Evolutionary conservation across 345 rosid species (phyloP).

Genomic region (Bretschneidera sinensis): DNA sequence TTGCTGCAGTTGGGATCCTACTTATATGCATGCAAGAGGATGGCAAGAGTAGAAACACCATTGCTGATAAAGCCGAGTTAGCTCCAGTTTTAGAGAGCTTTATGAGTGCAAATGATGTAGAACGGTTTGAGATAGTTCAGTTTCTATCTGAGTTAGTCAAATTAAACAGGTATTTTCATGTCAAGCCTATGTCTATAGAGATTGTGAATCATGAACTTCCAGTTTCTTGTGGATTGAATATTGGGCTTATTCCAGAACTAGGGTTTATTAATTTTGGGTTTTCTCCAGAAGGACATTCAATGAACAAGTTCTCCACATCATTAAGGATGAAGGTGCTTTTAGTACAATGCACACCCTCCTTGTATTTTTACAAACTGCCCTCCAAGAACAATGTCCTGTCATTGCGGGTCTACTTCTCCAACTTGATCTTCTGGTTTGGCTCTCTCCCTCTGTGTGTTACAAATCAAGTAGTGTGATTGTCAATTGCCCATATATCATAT

Average conservation of each 20-base stretch:
- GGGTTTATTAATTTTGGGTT: background rate
- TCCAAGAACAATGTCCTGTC: constrained; percentile 41
- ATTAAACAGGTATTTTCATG: constrained; percentile 44
- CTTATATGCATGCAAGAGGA: constrained; percentile 50
- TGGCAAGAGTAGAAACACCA: constrained; percentile 51
- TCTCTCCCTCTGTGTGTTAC: constrained; percentile 9
- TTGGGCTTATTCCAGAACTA: constrained; percentile 26
- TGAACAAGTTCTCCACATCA: constrained; percentile 54
- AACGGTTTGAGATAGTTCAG: constrained; percentile 40
- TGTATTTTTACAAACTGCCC: constrained; percentile 46
- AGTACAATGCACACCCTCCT: constrained; percentile 65
- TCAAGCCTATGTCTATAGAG: background rate
- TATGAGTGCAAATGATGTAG: constrained; percentile 30
- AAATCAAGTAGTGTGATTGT: background rate
- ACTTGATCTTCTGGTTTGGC: constrained; percentile 62
- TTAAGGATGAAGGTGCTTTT: constrained; percentile 51
- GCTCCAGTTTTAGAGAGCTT: constrained; percentile 54
- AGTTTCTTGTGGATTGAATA: constrained; percentile 4
- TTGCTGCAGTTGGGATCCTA: constrained; percentile 49
- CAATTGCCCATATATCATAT: too few species aligned
- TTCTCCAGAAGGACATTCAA: constrained; percentile 45
- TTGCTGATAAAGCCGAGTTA: constrained; percentile 51
- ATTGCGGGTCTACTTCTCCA: constrained; percentile 63
- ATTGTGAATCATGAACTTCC: background rate
- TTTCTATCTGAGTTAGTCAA: constrained; percentile 56